Base-by-base conservation (phyloP, 768 basidiomycete species). In the Tephrocybe sp. region DNA sequence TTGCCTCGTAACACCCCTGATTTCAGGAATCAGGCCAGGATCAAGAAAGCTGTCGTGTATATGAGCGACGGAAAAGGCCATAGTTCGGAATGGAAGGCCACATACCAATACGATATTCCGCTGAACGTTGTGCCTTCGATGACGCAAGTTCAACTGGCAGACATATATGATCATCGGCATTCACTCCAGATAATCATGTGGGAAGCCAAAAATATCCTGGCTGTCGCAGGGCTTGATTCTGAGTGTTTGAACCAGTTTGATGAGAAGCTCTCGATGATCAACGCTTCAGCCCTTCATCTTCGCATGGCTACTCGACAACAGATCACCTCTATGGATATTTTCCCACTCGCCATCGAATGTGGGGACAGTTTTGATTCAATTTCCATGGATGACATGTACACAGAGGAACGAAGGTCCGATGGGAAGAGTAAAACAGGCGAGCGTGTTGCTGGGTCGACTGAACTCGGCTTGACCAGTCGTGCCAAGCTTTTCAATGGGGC, bases 31-130 rank as follows among this genome's bases (percentile, higher is more conserved):
- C 45, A 63, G 51, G 9, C 68, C 69, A 24, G 68, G 68, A 37
- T 70, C 69, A 15, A 78, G 65, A 42, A 78, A 60, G 45, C 64
- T 70, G n/a, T n/a, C n/a, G n/a, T n/a, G n/a, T n/a, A n/a, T n/a
- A n/a, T n/a, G n/a, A n/a, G n/a, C n/a, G n/a, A n/a, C n/a, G n/a
- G n/a, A n/a, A n/a, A n/a, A n/a, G n/a, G n/a, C n/a, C n/a, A n/a
- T n/a, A n/a, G n/a, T n/a, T n/a, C n/a, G n/a, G n/a, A n/a, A 5
- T 30, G 28, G 28, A 11, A 30, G 5, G 6, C 28, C 5, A 30
- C 28, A 30, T 30, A 30, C 28, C 28, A 5, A 11, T 30, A 30
- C 6, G 28, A 30, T 5, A 11, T 11, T 11, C 28, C 28, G 28
- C 28, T 30, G 28, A 30, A 30, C 11, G 28, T 30, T 30, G 28